Evolutionary conservation across 495 filamentous ascomycete species (phyloP).

Genomic region (Lasiosphaeria hispida): DNA sequence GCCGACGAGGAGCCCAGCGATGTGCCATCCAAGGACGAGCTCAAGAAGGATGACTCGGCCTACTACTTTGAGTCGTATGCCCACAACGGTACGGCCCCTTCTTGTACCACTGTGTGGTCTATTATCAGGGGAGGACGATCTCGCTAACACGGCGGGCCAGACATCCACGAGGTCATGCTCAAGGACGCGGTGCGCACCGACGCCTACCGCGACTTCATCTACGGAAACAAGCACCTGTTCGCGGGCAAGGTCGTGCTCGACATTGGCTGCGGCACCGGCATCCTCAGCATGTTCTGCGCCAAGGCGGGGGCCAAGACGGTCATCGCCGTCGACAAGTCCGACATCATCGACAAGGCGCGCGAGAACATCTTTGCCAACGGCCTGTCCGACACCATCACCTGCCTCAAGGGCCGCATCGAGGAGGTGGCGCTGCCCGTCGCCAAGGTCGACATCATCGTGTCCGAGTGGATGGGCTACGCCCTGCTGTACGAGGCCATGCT

Average conservation of each 20-base stretch:
- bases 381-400: conserved; percentile 79
- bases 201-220: conserved; percentile 96
- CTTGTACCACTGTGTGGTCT: conserved; percentile 10
- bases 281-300: conserved; percentile 84
- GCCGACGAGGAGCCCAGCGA: conserved; percentile 35
- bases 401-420: conserved; percentile 94
- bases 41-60: conserved; percentile 52
- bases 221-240: conserved; percentile 94
- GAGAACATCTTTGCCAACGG: conserved; percentile 88
- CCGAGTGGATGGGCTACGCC: conserved; percentile 99
- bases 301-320: conserved; percentile 91
- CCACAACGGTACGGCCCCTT: conserved; percentile 58
- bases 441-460: conserved; percentile 97
- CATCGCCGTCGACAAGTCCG: conserved; percentile 94
- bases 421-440: conserved; percentile 84
- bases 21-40: conserved; percentile 18
- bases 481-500: conserved; percentile 98
- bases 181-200: conserved; percentile 94
- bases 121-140: too few species aligned
- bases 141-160: conserved; percentile 34
- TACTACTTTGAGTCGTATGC: conserved; percentile 84
- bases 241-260: conserved; percentile 97
- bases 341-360: conserved; percentile 90
- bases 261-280: conserved; percentile 93
- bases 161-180: conserved; percentile 91